Evolutionary conservation across 495 filamentous ascomycete species (phyloP).

Genomic region (Sordaria brevicollis): DNA sequence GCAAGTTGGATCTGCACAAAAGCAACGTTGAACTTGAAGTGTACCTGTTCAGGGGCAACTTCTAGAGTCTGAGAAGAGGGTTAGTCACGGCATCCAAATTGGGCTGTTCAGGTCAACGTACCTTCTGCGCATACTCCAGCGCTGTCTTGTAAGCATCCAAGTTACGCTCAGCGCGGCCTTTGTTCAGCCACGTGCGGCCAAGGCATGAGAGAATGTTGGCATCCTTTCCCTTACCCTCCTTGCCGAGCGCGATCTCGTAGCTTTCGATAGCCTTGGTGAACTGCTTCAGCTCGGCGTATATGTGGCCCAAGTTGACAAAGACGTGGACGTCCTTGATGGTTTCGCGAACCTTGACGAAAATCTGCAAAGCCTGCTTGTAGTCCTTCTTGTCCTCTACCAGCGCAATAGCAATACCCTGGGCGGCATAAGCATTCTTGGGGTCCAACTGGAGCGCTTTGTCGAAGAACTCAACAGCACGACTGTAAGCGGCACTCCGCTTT

Average conservation of each 20-base stretch:
- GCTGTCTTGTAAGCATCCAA: constrained; percentile 73
- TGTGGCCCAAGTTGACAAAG: constrained; percentile 85
- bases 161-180: constrained; percentile 71
- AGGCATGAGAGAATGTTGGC: constrained; percentile 79
- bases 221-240: constrained; percentile 66
- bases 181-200: constrained; percentile 85
- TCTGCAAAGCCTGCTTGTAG: constrained; percentile 63
- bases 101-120: constrained; percentile 17
- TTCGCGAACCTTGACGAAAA: constrained; percentile 81
- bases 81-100: constrained; percentile 11
- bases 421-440: constrained; percentile 86
- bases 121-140: constrained; percentile 75
- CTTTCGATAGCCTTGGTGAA: constrained; percentile 83
- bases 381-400: constrained; percentile 90
- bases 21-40: constrained; percentile 95
- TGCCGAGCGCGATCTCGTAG: constrained; percentile 82
- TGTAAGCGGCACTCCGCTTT: constrained; percentile 75
- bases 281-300: constrained; percentile 80
- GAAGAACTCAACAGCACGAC: constrained; percentile 92
- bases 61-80: constrained; percentile 49
- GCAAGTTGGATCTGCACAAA: constrained; percentile 94
- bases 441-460: constrained; percentile 93
- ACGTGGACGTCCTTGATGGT: constrained; percentile 79
- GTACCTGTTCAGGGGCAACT: constrained; percentile 68
- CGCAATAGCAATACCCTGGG: constrained; percentile 90